Conservation (phyloP, 73 alveolate genomes). For the Durusdinium trenchii region DNA sequence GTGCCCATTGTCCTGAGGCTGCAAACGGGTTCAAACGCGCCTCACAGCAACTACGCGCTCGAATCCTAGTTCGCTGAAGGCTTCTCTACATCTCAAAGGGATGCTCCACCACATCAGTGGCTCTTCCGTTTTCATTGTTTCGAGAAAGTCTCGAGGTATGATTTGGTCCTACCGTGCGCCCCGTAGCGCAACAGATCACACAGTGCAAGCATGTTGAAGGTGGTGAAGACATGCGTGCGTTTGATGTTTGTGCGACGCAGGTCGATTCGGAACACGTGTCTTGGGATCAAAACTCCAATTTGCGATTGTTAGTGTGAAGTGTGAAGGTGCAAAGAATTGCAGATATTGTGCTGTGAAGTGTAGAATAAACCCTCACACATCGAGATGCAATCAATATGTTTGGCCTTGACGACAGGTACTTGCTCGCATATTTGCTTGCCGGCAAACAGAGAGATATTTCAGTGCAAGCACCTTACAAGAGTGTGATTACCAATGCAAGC, state of each 20-base stretch:
- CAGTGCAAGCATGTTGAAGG: too few relatives aligned
- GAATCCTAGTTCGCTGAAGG: neutral
- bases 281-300: neutral
- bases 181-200: too few relatives aligned
- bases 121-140: neutral
- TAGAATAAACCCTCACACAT: too few relatives aligned
- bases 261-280: neutral
- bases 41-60: constrained; percentile 88
- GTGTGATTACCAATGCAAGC: neutral
- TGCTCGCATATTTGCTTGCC: neutral
- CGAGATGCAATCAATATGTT: neutral
- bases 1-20: neutral
- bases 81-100: neutral
- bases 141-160: constrained; percentile 20
- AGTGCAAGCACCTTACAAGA: constrained; percentile 2
- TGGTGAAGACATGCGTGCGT: too few relatives aligned
- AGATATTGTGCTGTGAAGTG: neutral
- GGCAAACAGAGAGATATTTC: constrained; percentile 35
- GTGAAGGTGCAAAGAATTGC: neutral
- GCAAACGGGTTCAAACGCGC: constrained; percentile 69
- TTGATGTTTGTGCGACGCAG: too few relatives aligned
- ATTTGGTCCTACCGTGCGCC: constrained; percentile 82
- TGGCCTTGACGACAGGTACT: constrained; percentile 11
- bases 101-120: neutral
- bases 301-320: neutral